These are phyloP conservation scores for Candida tibetensis DNA, from an alignment of 805 yeast genomes.

Conservation along the genomic window DNA sequence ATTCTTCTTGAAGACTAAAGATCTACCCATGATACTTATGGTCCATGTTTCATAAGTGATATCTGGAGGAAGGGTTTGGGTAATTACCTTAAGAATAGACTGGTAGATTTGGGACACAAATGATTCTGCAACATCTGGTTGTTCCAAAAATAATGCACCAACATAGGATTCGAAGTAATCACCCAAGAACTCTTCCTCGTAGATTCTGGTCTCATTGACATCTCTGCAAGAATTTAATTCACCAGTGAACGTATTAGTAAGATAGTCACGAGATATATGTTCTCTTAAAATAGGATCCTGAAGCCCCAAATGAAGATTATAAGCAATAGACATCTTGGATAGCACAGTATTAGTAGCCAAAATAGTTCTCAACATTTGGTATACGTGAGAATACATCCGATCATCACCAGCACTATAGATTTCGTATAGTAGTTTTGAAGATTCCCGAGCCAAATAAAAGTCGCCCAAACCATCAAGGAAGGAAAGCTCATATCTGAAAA, in stretches of 20 bases:
- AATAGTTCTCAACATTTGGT: slow-evolving; percentile 28
- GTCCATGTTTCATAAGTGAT: slow-evolving; percentile 31
- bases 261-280: slow-evolving; percentile 23
- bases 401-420: slow-evolving; percentile 15
- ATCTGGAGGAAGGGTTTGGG: slow-evolving; percentile 14
- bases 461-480: slow-evolving; percentile 43
- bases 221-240: slow-evolving; percentile 6
- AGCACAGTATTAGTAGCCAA: slow-evolving; percentile 39
- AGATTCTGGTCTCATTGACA: slow-evolving; percentile 18
- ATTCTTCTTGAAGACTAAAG: slow-evolving; percentile 11
- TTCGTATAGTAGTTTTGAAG: slow-evolving; percentile 32
- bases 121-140: slow-evolving; percentile 33
- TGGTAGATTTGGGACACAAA: slow-evolving; percentile 33
- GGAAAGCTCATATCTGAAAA: slow-evolving; percentile 34
- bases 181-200: slow-evolving; percentile 42
- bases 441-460: slow-evolving; percentile 36
- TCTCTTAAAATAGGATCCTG: slow-evolving; percentile 27
- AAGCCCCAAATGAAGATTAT: slow-evolving; percentile 33
- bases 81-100: slow-evolving; percentile 28
- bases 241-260: slow-evolving; percentile 20
- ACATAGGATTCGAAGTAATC: slow-evolving; percentile 43
- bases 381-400: slow-evolving; percentile 14
- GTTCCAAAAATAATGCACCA: slow-evolving; percentile 40
- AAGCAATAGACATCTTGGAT: slow-evolving; percentile 34
- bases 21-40: slow-evolving; percentile 34